These are phyloP conservation scores for Symmetrospora coprosmae DNA, from an alignment of 768 basidiomycete species.

Conservation along the genomic window DNA sequence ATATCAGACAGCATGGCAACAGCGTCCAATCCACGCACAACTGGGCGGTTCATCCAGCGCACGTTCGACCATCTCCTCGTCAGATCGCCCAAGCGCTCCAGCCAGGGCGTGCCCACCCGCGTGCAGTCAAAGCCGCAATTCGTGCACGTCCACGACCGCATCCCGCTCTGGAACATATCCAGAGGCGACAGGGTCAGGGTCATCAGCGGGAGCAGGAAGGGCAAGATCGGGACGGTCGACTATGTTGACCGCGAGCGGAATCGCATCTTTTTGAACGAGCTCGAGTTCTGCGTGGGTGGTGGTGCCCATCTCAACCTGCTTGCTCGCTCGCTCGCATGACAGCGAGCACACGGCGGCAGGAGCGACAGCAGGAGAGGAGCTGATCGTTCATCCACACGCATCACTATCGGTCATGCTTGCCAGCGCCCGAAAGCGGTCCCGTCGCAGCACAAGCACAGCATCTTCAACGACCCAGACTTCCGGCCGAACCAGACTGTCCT, in stretches of 20 bases:
- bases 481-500: slow-evolving; percentile 4
- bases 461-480: slow-evolving; percentile 7
- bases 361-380: too few relatives aligned
- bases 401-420: too few relatives aligned
- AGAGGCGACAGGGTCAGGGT: slow-evolving; percentile 29
- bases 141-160: slow-evolving; percentile 31
- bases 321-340: background rate
- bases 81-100: slow-evolving; percentile 25
- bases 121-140: slow-evolving; percentile 24
- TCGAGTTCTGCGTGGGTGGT: slow-evolving; percentile 25
- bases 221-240: slow-evolving; percentile 25
- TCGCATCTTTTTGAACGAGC: slow-evolving; percentile 26
- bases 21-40: background rate
- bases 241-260: slow-evolving; percentile 28
- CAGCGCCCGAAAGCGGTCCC: slow-evolving; percentile 8
- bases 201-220: slow-evolving; percentile 26
- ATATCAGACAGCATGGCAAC: too few relatives aligned
- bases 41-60: slow-evolving; percentile 25
- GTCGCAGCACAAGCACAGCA: background rate
- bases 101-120: slow-evolving; percentile 26
- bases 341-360: too few relatives aligned
- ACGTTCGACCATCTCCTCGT: slow-evolving; percentile 23
- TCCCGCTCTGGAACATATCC: slow-evolving; percentile 31
- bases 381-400: too few relatives aligned
- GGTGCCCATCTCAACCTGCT: background rate